Percentiles rank a stretch among this genome's conserved stretches.
phyloP scores from a whole-genome alignment of 352 stramenopile species.

The Thraustochytrium striatum region DNA sequence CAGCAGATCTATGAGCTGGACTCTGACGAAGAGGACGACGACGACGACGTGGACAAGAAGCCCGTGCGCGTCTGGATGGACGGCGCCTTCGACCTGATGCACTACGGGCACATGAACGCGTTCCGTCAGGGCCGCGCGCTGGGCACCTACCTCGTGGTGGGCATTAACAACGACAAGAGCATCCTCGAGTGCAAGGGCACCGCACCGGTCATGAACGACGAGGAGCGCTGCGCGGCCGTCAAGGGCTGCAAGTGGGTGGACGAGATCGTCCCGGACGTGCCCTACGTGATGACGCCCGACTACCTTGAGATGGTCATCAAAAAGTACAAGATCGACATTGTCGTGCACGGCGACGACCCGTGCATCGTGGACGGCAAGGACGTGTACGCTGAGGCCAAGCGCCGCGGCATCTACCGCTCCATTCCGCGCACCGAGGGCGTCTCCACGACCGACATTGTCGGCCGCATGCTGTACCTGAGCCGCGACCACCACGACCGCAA shows the following conservation, averaged over 20 bases:
- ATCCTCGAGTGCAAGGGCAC: slow-evolving; percentile 93
- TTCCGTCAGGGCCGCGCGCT: slow-evolving; percentile 91
- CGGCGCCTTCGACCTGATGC: slow-evolving; percentile 98
- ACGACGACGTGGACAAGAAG: slow-evolving; percentile 62
- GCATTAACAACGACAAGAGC: slow-evolving; percentile 94
- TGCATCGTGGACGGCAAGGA: slow-evolving; percentile 98
- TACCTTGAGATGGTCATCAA: slow-evolving; percentile 96
- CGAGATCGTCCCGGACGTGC: slow-evolving; percentile 90
- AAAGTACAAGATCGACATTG: slow-evolving; percentile 95
- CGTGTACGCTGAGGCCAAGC: slow-evolving; percentile 93
- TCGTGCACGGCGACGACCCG: slow-evolving; percentile 97
- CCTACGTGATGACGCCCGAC: slow-evolving; percentile 97
- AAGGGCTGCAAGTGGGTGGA: slow-evolving; percentile 97
- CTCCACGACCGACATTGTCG: slow-evolving; percentile 97
- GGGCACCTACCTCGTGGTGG: slow-evolving; percentile 94
- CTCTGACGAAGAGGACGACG: slow-evolving; percentile 61
- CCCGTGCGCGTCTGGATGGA: slow-evolving; percentile 98
- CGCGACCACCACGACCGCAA: slow-evolving; percentile 76
- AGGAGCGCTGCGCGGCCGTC: slow-evolving; percentile 91
- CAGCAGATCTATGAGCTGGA: slow-evolving; percentile 64
- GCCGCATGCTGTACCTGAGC: slow-evolving; percentile 93
- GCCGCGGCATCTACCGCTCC: slow-evolving; percentile 88
- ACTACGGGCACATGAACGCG: slow-evolving; percentile 99
- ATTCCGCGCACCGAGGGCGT: slow-evolving; percentile 93
- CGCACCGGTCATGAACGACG: slow-evolving; percentile 90